Evolutionary conservation across 1,139 yeast species (phyloP), one percentile per base, ranked within the genome.

Genomic region (Suhomyces wounanorum): DNA sequence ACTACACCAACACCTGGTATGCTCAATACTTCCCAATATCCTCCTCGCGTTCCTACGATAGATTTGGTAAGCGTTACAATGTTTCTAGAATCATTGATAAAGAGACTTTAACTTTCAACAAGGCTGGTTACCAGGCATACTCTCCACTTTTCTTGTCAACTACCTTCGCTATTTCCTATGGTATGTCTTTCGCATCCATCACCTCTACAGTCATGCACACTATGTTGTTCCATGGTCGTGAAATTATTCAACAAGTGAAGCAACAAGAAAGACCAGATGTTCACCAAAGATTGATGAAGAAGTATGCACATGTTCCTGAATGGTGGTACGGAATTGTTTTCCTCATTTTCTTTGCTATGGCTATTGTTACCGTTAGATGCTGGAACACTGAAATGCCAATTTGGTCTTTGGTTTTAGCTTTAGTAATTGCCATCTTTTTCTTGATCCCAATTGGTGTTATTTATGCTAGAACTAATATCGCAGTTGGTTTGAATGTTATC

Each of bases 71-170:
- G n/a, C 17, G 61, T 23, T 75, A 74, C 60, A 65, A 75, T 44
- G 79, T 75, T 44, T 44, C 65, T 16, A 70, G 60, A 51, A 79
- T 87, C 51, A 67, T 85, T 41, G 66, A 77, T 50, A 52, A 54
- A 36, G 55, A 63, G 17, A 64, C 71, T 33, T 69, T 74, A 50
- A 62, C 75, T 14, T 77, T 86, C 58, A 73, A 81, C 59, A 64
- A 67, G 48, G 65, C 65, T 16, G 81, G 73, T 14, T 87, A 86
- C 64, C 60, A 75, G 52, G 59, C 59, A 1, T 74, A 74, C 62
- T 85, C 90, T 3, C 86, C 85, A 9, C 75, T 85, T 48, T 86
- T 78, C 65, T 69, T 85, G 52, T 75, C 89, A 6, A 78, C 88
- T n/a, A 78, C 88, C 2, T 83, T 81, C 63, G 82, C 85, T 14